Evolutionary conservation across 495 filamentous ascomycete species (phyloP).

Genomic region (Pyronema omphalodes): DNA sequence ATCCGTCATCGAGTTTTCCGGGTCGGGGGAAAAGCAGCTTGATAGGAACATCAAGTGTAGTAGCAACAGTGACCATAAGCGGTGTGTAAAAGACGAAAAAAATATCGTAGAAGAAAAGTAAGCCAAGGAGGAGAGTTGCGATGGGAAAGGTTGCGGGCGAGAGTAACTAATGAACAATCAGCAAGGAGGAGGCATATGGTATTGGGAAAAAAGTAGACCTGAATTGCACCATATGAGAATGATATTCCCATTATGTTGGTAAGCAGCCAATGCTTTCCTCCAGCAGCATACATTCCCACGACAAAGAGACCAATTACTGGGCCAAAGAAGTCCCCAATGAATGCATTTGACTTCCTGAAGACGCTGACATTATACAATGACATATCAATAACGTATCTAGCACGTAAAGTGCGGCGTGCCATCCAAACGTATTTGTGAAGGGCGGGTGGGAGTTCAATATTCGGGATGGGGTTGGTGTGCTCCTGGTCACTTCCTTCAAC

Average conservation of each 20-base stretch:
- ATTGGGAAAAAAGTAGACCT: conserved; percentile 8
- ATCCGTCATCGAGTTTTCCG: conserved; percentile 8
- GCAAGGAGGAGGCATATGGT: background rate
- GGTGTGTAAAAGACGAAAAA: conserved; percentile 96
- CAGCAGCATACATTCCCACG: conserved; percentile 50
- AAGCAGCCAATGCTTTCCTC: conserved; percentile 55
- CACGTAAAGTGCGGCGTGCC: conserved; percentile 29
- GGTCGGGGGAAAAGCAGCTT: conserved; percentile 76
- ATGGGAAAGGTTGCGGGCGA: conserved; percentile 81
- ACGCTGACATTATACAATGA: background rate
- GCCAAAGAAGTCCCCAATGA: conserved; percentile 40
- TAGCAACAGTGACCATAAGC: conserved; percentile 91
- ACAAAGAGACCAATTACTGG: conserved; percentile 37
- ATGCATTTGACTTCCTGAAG: conserved; percentile 16
- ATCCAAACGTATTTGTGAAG: conserved; percentile 21
- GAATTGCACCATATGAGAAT: conserved; percentile 62
- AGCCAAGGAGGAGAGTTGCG: conserved; percentile 54
- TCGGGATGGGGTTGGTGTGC: conserved; percentile 2
- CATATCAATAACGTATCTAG: conserved; percentile 24
- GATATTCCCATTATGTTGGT: conserved; percentile 77
- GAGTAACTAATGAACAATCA: conserved; percentile 39
- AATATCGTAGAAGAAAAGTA: conserved; percentile 87
- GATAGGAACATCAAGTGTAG: conserved; percentile 74
- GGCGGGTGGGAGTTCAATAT: background rate
- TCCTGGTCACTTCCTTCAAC: conserved; percentile 6